Conservation (phyloP, 176 grass and related monocot genomes). For the Avena insularis region DNA sequence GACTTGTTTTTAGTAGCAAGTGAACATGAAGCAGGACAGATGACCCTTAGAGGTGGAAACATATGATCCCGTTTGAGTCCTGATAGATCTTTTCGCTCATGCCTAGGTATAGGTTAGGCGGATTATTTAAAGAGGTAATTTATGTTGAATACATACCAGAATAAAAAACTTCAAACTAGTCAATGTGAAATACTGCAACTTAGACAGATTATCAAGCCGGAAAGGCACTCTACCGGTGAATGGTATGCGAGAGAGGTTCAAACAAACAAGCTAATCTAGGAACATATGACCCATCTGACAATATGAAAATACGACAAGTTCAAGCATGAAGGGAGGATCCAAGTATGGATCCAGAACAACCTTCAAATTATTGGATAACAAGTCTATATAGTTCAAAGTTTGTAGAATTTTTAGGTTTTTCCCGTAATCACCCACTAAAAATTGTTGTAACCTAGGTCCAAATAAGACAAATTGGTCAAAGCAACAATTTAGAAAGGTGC, state of each 20-base stretch:
- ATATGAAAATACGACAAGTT: not conserved
- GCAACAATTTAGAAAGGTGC: not conserved
- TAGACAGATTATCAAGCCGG: too few species aligned
- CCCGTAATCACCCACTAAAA: not conserved
- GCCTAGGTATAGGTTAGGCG: too few species aligned
- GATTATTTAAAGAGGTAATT: too few species aligned
- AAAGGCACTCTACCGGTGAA: too few species aligned
- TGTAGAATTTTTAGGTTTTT: not conserved
- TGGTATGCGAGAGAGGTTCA: too few species aligned
- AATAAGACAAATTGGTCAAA: not conserved
- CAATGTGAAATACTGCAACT: too few species aligned
- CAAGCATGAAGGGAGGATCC: not conserved
- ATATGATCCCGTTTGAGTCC: too few species aligned
- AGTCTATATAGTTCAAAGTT: not conserved
- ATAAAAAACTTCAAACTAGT: too few species aligned
- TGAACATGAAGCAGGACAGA: not conserved
- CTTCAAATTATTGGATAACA: not conserved
- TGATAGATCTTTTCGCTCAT: too few species aligned
- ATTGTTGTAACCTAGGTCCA: not conserved
- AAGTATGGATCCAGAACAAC: not conserved
- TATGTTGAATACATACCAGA: too few species aligned
- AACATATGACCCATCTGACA: not conserved
- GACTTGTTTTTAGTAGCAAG: not conserved
- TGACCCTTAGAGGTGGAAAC: too few species aligned
- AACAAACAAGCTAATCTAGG: not conserved